Evolutionary conservation across 176 grass and related monocot species (phyloP).

Genomic region (Oryza glaberrima): DNA sequence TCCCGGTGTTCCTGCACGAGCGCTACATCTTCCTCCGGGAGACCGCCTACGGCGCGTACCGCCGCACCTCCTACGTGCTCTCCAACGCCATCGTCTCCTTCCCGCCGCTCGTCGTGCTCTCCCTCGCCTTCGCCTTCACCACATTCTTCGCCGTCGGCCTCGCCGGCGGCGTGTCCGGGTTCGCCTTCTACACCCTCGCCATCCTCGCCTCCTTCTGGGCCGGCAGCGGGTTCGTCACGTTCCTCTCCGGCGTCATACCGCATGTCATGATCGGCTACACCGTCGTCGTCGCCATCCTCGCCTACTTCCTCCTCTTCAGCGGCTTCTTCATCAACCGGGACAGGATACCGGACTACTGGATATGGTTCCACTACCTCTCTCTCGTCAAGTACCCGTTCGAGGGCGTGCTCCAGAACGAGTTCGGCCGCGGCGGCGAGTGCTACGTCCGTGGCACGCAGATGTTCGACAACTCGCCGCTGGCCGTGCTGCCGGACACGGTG

Average conservation of each 20-base stretch:
- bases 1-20: constrained; percentile 92
- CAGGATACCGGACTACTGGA: constrained; percentile 82
- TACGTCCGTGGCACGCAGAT: constrained; percentile 78
- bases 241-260: constrained; percentile 85
- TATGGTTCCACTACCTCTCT: constrained; percentile 98
- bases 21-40: constrained; percentile 84
- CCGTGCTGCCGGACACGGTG: constrained; percentile 50
- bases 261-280: constrained; percentile 94
- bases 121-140: constrained; percentile 73
- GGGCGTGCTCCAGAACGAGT: constrained; percentile 95
- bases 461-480: constrained; percentile 82
- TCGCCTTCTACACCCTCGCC: constrained; percentile 76
- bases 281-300: constrained; percentile 78
- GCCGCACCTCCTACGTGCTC: constrained; percentile 88
- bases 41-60: constrained; percentile 96
- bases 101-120: constrained; percentile 80
- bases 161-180: constrained; percentile 63
- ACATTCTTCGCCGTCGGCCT: constrained; percentile 95
- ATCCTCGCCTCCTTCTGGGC: constrained; percentile 89
- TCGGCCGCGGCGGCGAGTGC: constrained; percentile 63
- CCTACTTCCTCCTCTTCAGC: constrained; percentile 93
- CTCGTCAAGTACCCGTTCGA: constrained; percentile 93
- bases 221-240: constrained; percentile 87
- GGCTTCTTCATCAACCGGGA: constrained; percentile 97
- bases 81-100: constrained; percentile 88